Base-by-base conservation (phyloP, 257 asterid genomes). In the Solanum verrucosum region DNA sequence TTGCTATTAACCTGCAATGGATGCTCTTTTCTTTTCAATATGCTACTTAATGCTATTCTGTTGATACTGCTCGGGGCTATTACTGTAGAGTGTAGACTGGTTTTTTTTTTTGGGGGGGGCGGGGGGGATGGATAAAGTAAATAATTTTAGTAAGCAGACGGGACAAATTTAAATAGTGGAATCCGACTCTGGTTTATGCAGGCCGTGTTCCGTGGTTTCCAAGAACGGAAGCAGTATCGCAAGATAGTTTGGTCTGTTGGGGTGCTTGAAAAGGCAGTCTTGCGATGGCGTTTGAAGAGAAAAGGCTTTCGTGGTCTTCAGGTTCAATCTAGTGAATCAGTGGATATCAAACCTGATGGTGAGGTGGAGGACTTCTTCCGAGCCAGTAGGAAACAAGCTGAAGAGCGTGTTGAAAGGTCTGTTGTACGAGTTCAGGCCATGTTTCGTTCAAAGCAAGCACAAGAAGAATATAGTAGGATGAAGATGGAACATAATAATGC, bases 341-440 rank as follows among this genome's bases (percentile, higher is more conserved):
- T 81, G 67, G 85, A 81, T 46, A 29, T 27, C 85, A 46, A 18
- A 37, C 40, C 85, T 46, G 96, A 90, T 84, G 77, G 89, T 88
- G 93, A 88, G 27, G 93, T 29, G 63, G 98, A 96, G 91, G 98
- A 92, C 87, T 97, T 97, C 94, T 97, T 95, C 93, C 87, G 70
- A 87, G 99, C 96, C 86, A 93, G 99, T 93, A 92, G 99, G 93
- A 94, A 95, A 89, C 99, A 94, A 92, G 99, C 99, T 1, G 99
- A 96, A 92, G 98, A 95, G 88, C 99, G 99, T 52, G 97, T 96
- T 2, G 99, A 97, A 93, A 92, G 98, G 90, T 95, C 99, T 74
- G 99, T 97, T 68, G 93, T 95, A 11, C 92, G 92, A 68, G 99
- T 97, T 60, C 99, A 97, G 89, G 98, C 99, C 29, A 92, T 97